Base-by-base conservation (phyloP, 176 grass and related monocot genomes). In the Bolboschoenus planiculmis region DNA sequence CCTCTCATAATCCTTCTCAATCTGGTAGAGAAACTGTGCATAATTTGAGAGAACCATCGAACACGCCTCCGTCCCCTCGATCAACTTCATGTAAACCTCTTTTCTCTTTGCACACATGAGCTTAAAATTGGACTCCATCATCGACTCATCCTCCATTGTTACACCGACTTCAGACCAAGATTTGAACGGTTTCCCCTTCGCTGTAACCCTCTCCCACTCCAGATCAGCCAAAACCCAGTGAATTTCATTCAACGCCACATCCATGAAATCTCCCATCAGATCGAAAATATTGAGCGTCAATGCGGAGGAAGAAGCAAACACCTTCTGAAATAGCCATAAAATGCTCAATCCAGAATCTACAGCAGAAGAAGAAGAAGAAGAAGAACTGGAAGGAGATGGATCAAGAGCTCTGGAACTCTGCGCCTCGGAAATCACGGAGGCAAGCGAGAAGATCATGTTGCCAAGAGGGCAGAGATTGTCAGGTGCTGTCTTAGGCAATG, bases 381-480 rank as follows among this genome's bases (percentile, higher is more conserved):
- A 56, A 11, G 10, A 46, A 4, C 43, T 21, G 21, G 27, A 26
- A 26, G 2, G 18, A 27, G 68, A 47, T n/a, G 68, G 68, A 30
- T 53, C 33, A 1, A 77, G 24, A 51, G 46, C 46, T 62, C 50
- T 64, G 3, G 59, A 51, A 34, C 39, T 56, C 53, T 89, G 87
- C 5, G 84, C 18, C 26, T 85, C 65, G n/a, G 67, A 76, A 10
- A 89, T 81, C 16, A 76, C 42, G 5, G 78, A 85, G 0, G 83
- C 87, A 14, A 89, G 83, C 3, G 87, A 89, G 36, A 68, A 64
- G 21, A 89, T 77, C 35, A 83, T 79, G 54, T 80, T 75, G 15
- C 65, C 83, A 9, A 85, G 24, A 57, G 77, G 31, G 37, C 83
- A 83, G 30, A 89, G 65, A 62, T 77, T 60, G 21, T 62, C 40